Evolutionary conservation across 169 alveolate genomes (phyloP).

Genomic region (Plasmodium coatneyi): DNA sequence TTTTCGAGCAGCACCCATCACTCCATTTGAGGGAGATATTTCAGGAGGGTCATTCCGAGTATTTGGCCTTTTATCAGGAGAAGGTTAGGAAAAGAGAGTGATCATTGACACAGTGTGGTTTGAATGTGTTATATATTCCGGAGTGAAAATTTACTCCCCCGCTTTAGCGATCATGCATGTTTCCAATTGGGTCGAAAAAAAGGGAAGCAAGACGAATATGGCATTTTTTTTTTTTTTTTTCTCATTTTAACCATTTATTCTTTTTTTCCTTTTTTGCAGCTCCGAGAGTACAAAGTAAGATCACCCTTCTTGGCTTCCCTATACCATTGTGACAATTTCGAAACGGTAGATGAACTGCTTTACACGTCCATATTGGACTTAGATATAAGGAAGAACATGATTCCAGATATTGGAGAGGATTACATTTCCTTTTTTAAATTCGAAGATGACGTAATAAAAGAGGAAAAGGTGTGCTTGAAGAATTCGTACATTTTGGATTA

Average conservation of each 20-base stretch:
- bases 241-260: neutral
- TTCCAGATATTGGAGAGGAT: constrained; percentile 57
- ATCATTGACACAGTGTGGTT: neutral
- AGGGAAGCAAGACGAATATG: neutral
- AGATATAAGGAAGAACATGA: constrained; percentile 43
- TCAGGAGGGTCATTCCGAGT: constrained; percentile 1
- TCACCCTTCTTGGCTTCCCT: constrained; percentile 62
- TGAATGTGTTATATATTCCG: neutral
- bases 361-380: constrained; percentile 40
- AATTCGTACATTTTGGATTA: constrained; percentile 84
- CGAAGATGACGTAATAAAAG: constrained; percentile 55
- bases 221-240: constrained; percentile 13
- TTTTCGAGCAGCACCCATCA: constrained; percentile 59
- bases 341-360: constrained; percentile 40
- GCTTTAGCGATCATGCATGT: neutral
- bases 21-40: constrained; percentile 32
- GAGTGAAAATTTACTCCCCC: neutral
- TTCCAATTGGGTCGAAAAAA: neutral
- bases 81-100: constrained; percentile 33
- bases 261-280: constrained; percentile 18
- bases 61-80: constrained; percentile 15
- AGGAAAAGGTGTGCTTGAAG: constrained; percentile 63
- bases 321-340: constrained; percentile 26
- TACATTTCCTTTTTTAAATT: constrained; percentile 50
- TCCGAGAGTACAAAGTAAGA: constrained; percentile 32